These are phyloP conservation scores for Arachis stenosperma DNA, from an alignment of 306 rosid species.

Conservation along the genomic window DNA sequence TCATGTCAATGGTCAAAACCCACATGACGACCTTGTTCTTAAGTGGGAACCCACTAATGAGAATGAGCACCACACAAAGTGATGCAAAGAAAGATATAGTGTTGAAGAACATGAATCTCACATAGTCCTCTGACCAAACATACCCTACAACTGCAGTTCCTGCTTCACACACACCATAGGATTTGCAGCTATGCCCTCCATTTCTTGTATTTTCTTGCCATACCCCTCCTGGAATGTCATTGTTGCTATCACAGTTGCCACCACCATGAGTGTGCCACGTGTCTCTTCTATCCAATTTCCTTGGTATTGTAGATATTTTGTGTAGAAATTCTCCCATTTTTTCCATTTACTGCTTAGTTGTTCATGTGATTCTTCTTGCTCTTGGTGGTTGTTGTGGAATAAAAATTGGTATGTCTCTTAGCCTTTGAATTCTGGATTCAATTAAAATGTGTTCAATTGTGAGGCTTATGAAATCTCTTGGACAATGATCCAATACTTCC, in stretches of 20 bases:
- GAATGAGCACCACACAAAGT: constrained; percentile 36
- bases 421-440: constrained; percentile 3
- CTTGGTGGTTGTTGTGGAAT: neutral
- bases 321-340: neutral
- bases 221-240: constrained; percentile 44
- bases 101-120: constrained; percentile 29
- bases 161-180: constrained; percentile 13
- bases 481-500: neutral
- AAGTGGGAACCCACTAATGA: constrained; percentile 44
- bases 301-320: constrained; percentile 18
- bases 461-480: constrained; percentile 36
- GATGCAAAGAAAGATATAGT: constrained; percentile 43
- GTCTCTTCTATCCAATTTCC: constrained; percentile 34
- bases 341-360: neutral
- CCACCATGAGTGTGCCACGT: constrained; percentile 28
- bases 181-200: neutral
- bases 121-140: neutral
- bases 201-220: constrained; percentile 17
- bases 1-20: constrained; percentile 39
- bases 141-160: constrained; percentile 36
- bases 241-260: constrained; percentile 37
- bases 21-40: constrained; percentile 30
- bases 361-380: neutral
- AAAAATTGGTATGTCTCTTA: neutral
- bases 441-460: constrained; percentile 9